Evolutionary conservation across 164 flowering plant species (phyloP).

Genomic region (Macadamia tetraphylla): DNA sequence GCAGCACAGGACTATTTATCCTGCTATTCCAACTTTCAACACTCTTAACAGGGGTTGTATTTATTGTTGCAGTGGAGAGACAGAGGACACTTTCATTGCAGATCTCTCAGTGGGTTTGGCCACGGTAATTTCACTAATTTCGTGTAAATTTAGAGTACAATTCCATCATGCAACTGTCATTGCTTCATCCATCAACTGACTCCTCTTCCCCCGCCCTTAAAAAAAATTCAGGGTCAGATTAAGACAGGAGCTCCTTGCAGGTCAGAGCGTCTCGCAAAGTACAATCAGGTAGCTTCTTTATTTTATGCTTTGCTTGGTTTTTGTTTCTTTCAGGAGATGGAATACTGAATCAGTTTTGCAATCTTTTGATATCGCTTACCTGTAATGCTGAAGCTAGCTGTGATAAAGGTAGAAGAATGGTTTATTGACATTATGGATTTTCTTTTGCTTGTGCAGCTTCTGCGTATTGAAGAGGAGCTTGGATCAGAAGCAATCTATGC

Average conservation of each 20-base stretch:
- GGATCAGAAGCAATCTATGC: slow-evolving; percentile 79
- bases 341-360: not conserved
- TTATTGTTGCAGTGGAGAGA: slow-evolving; percentile 67
- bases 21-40: not conserved
- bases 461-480: slow-evolving; percentile 88
- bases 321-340: not conserved
- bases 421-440: not conserved
- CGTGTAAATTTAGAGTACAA: not conserved
- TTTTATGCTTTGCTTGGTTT: not conserved
- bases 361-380: not conserved
- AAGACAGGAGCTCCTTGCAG: slow-evolving; percentile 96
- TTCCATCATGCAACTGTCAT: not conserved
- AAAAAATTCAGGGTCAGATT: slow-evolving; percentile 67
- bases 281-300: slow-evolving; percentile 55
- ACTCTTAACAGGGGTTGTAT: not conserved
- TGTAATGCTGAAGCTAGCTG: not conserved
- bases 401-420: not conserved
- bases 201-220: not conserved
- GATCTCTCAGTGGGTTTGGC: slow-evolving; percentile 85
- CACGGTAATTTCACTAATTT: slow-evolving; percentile 39
- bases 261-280: slow-evolving; percentile 90
- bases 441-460: slow-evolving; percentile 30
- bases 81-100: slow-evolving; percentile 94
- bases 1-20: not conserved
- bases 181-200: not conserved